Base-by-base conservation (phyloP, 2,329 filamentous ascomycete genomes). In the Fusarium sp. region DNA sequence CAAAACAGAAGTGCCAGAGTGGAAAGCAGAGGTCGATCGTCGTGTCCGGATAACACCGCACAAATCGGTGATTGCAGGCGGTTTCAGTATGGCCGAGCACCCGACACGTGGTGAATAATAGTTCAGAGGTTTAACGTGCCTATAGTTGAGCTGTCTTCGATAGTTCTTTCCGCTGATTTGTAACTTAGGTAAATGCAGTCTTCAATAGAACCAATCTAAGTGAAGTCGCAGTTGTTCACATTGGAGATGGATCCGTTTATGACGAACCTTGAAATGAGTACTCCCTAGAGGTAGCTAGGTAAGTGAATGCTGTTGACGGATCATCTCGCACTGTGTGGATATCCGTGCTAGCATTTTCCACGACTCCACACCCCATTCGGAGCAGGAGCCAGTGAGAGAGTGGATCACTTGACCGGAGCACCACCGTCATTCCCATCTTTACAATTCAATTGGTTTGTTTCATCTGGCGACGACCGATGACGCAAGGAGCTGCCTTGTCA, bases 391-490 rank as follows among this genome's bases (percentile, higher is more conserved):
- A 71, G 53, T 37, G 55, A 43, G 55, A 44, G 46, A 55, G 68
- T 52, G 70, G 65, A 51, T 15, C 43, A 20, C 35, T 39, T 19
- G 37, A 45, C 56, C 46, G 54, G 63, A 57, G 48, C 63, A 63
- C 57, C 57, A 70, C 65, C 67, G 65, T 71, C 71, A 72, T 72
- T 72, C 64, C 65, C 67, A 65, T 59, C 32, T 52, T 35, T 33
- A 35, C 35, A 59, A 60, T 39, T 62, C 67, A 71, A 73, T 71
- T 57, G 56, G 64, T 54, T 57, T 50, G 52, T 57, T 44, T 62
- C 58, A 53, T 62, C 61, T 57, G 27, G 27, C 27, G 55, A 52
- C 51, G 72, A 30, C 27, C 27, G 27, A 74, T 74, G 71, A 74
- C 72, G 71, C 72, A 74, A 64, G 62, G 55, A 65, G 39, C 47